Conservation (phyloP, 139 green algal species). For the Diplosphaera chodatii region DNA sequence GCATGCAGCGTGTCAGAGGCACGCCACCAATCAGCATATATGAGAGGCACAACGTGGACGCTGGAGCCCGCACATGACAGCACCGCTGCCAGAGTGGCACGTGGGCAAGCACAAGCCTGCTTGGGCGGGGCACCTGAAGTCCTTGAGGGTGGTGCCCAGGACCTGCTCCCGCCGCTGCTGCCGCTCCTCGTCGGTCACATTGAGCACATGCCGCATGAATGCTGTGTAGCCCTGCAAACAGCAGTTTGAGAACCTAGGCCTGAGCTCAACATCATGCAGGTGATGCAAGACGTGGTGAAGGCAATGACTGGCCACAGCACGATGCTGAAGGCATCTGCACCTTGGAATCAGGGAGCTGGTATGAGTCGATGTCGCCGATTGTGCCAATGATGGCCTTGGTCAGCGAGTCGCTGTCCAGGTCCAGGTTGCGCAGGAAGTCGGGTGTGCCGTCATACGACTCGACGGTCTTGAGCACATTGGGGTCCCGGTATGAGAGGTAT, state of each 20-base stretch:
- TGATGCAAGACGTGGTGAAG: too few species aligned
- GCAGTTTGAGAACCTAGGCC: too few species aligned
- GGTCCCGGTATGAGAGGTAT: conserved; percentile 92
- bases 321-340: too few species aligned
- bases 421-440: conserved; percentile 74
- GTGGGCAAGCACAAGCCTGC: too few species aligned
- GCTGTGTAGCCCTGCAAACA: conserved; percentile 32
- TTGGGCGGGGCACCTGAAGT: conserved; percentile 64
- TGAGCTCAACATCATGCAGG: too few species aligned
- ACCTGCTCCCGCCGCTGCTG: conserved; percentile 75
- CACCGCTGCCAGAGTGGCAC: too few species aligned
- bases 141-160: conserved; percentile 61
- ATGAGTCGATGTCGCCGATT: conserved; percentile 90
- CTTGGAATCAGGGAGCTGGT: conserved; percentile 94
- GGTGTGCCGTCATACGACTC: conserved; percentile 78
- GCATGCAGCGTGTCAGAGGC: too few species aligned
- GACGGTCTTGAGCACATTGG: conserved; percentile 93
- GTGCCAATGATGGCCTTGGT: conserved; percentile 95
- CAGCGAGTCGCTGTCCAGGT: conserved; percentile 78
- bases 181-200: conserved; percentile 86
- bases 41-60: too few species aligned
- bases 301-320: too few species aligned
- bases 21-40: too few species aligned
- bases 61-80: too few species aligned
- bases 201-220: conserved; percentile 87